Evolutionary conservation across 148 eudicot genomes (phyloP).

Genomic region (Rhododendron kiyosumense): DNA sequence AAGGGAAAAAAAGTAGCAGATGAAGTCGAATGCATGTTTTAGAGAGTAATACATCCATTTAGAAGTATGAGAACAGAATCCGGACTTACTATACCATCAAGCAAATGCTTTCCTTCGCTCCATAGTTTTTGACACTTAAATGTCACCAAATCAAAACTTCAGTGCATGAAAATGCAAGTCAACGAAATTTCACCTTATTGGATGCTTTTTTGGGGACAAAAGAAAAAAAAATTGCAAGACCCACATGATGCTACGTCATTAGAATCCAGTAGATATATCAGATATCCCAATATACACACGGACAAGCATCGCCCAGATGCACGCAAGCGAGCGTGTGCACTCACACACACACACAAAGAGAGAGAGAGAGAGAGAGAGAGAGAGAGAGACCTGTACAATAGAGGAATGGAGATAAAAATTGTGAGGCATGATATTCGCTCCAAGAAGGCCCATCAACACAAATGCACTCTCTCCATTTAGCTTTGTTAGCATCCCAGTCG

Average conservation of each 20-base stretch:
- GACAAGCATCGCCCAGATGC: not conserved
- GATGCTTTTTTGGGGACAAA: not conserved
- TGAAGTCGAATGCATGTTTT: not conserved
- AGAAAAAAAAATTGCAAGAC: not conserved
- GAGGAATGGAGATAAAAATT: conserved; percentile 93
- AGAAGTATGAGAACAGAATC: not conserved
- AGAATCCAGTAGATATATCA: not conserved
- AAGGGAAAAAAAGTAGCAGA: not conserved
- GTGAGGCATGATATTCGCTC: conserved; percentile 90
- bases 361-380: conserved; percentile 13
- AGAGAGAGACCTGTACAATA: conserved; percentile 62
- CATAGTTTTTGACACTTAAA: not conserved
- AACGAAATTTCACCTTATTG: not conserved
- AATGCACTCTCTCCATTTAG: conserved; percentile 83
- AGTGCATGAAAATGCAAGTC: not conserved
- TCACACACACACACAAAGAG: not conserved
- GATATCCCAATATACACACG: not conserved
- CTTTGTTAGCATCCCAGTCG: conserved; percentile 48
- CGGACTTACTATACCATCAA: not conserved
- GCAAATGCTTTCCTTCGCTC: not conserved
- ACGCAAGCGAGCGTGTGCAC: not conserved
- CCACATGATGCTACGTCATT: not conserved
- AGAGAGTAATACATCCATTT: not conserved
- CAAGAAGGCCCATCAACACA: conserved; percentile 89
- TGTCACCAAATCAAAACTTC: not conserved